phyloP scores from a whole-genome alignment of 306 rosid species.

The Acacia acuminata region DNA sequence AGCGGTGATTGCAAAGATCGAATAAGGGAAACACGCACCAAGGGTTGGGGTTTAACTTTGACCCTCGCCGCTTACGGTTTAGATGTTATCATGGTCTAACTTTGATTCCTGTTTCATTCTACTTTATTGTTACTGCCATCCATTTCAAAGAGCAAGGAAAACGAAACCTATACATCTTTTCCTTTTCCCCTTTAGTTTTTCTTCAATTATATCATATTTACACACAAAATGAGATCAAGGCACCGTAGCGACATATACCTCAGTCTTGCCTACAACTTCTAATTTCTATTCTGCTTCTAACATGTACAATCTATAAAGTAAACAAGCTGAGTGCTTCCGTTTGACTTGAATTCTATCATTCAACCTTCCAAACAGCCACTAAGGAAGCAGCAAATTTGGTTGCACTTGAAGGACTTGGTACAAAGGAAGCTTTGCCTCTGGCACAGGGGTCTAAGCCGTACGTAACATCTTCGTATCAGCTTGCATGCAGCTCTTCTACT shows the following conservation, averaged over 20 bases:
- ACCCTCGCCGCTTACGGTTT: too few species aligned
- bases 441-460: constrained; percentile 10
- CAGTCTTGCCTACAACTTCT: constrained; percentile 29
- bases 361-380: constrained; percentile 9
- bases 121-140: background rate
- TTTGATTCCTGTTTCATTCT: background rate
- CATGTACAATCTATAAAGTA: constrained; percentile 21
- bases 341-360: constrained; percentile 14
- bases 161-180: background rate
- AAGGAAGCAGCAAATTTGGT: constrained; percentile 10
- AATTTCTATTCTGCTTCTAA: constrained; percentile 32
- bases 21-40: too few species aligned
- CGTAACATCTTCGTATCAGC: constrained; percentile 13
- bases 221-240: background rate
- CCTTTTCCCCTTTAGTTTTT: background rate
- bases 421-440: background rate
- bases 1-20: too few species aligned
- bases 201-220: constrained; percentile 12
- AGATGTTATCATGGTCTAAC: too few species aligned
- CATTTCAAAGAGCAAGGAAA: constrained; percentile 5
- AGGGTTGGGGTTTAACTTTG: too few species aligned
- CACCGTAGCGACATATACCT: constrained; percentile 5
- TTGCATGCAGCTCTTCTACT: constrained; percentile 1
- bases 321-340: constrained; percentile 28
- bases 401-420: background rate